These are phyloP conservation scores for Podospora comata DNA, from an alignment of 495 filamentous ascomycete species.

Conservation along the genomic window DNA sequence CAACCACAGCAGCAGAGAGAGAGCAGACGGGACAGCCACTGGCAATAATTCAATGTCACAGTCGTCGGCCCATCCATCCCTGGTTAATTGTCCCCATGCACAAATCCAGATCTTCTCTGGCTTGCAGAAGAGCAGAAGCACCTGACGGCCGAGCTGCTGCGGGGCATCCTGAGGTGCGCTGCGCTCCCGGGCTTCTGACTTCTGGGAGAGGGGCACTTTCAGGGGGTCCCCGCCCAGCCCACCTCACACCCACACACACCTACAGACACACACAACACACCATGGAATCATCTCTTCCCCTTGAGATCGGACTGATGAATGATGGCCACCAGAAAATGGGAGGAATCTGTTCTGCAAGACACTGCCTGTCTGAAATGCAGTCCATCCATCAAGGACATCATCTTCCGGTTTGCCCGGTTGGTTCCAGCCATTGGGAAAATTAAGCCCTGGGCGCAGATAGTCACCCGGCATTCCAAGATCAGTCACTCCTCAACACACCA, in stretches of 20 bases:
- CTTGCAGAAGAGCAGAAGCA: conserved; percentile 15
- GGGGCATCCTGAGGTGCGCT: conserved; percentile 8
- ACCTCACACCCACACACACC: not conserved
- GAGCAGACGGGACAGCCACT: conserved; percentile 24
- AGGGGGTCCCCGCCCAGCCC: conserved; percentile 4
- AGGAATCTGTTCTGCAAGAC: not conserved
- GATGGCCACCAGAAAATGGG: not conserved
- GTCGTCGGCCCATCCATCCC: conserved; percentile 18
- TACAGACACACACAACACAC: too few species aligned
- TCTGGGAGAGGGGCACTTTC: not conserved
- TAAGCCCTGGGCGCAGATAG: not conserved
- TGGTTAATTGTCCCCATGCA: conserved; percentile 31
- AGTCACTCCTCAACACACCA: not conserved
- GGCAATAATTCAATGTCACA: conserved; percentile 30
- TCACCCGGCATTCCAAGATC: not conserved
- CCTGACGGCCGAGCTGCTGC: conserved; percentile 10
- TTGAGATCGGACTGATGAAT: not conserved
- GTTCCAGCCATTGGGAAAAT: not conserved
- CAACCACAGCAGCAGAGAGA: conserved; percentile 13
- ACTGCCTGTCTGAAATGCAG: not conserved
- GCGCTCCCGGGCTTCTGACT: conserved; percentile 2
- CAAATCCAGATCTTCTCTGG: conserved; percentile 19
- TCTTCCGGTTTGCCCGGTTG: not conserved
- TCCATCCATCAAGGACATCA: not conserved
- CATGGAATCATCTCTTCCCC: not conserved